These are phyloP conservation scores for Phytophthora podocarpi DNA, from an alignment of 352 stramenopile species.

Conservation along the genomic window DNA sequence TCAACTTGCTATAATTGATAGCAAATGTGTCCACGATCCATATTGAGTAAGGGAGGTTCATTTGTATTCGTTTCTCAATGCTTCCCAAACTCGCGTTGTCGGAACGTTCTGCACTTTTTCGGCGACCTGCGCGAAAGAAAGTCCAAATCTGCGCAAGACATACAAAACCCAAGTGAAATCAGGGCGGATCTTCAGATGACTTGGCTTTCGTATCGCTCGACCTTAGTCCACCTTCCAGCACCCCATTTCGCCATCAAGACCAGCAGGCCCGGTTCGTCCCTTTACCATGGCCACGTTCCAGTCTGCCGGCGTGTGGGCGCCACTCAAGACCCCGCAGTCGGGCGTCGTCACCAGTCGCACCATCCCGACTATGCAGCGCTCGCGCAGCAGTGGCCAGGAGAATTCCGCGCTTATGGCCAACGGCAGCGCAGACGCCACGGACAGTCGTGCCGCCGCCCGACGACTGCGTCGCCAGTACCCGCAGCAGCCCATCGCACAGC, in stretches of 20 bases:
- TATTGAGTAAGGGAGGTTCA: no score
- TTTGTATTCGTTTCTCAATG: no score
- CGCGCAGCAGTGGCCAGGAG: slow-evolving; percentile 22
- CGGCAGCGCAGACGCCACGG: background rate
- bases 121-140: slow-evolving; percentile 5
- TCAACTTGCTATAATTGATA: no score
- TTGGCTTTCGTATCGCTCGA: slow-evolving; percentile 3
- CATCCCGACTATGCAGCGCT: slow-evolving; percentile 28
- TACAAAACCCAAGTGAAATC: slow-evolving; percentile 18
- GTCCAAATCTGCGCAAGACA: background rate
- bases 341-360: slow-evolving; percentile 14
- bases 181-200: background rate
- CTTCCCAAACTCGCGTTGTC: no score
- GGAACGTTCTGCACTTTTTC: slow-evolving; percentile 27
- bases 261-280: background rate
- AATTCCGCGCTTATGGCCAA: slow-evolving; percentile 18
- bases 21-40: no score
- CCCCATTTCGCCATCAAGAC: slow-evolving; percentile 16
- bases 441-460: slow-evolving; percentile 26
- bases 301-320: slow-evolving; percentile 4
- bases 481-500: slow-evolving; percentile 39
- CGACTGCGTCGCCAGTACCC: slow-evolving; percentile 31
- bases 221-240: slow-evolving; percentile 11
- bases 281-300: slow-evolving; percentile 24
- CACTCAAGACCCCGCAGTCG: slow-evolving; percentile 10